Percentiles rank a stretch among this genome's conserved stretches.
These are phyloP conservation scores for Antrodiella citrinella DNA, from an alignment of 768 basidiomycete genomes.

Conservation along the genomic window DNA sequence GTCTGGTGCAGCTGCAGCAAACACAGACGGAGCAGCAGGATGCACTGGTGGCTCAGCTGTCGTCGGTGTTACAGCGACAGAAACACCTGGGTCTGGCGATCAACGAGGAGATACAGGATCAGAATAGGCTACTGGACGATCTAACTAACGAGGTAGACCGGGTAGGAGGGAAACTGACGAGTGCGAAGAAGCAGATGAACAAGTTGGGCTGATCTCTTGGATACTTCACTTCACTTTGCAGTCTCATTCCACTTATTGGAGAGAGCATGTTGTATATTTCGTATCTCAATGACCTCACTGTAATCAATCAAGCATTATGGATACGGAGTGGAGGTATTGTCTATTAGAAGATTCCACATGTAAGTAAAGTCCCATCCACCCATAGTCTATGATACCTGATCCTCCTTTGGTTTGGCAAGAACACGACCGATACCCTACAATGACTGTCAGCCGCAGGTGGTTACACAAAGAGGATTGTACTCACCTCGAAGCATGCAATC, in stretches of 20 bases:
- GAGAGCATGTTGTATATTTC: neutral
- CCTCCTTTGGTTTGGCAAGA: conserved; percentile 27
- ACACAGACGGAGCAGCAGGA: conserved; percentile 82
- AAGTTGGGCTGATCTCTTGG: conserved; percentile 54
- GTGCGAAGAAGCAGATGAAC: conserved; percentile 77
- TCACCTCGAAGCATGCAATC: conserved; percentile 92
- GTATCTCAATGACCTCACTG: neutral
- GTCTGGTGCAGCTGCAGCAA: conserved; percentile 73
- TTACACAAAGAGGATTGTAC: neutral
- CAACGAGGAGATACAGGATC: conserved; percentile 67
- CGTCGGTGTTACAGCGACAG: conserved; percentile 78
- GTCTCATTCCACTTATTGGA: too few relatives aligned
- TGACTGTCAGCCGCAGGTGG: too few relatives aligned
- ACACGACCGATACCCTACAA: conserved; percentile 52
- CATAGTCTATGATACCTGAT: neutral
- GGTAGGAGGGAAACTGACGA: conserved; percentile 70
- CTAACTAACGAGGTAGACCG: conserved; percentile 69
- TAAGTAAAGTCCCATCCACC: neutral
- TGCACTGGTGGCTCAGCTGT: conserved; percentile 66
- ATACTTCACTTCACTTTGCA: too few relatives aligned
- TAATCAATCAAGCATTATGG: neutral
- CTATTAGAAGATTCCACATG: neutral
- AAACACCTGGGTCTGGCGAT: conserved; percentile 84
- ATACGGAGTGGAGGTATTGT: too few relatives aligned
- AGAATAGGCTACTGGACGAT: conserved; percentile 83